These are phyloP conservation scores for Sextonia rubra DNA, from an alignment of 164 flowering plant species.

Conservation along the genomic window DNA sequence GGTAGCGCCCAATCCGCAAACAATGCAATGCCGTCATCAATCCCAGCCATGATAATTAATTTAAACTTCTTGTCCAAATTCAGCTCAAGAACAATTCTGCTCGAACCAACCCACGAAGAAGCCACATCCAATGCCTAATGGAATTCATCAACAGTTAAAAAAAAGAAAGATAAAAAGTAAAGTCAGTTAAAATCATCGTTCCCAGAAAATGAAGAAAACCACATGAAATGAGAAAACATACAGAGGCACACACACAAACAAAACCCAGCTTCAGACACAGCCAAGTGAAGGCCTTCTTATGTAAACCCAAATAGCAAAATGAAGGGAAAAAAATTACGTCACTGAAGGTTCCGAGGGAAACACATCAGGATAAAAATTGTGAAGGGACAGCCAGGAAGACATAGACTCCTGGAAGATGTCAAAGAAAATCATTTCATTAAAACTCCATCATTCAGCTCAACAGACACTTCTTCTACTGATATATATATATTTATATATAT, in stretches of 20 bases:
- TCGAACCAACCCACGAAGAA: background rate
- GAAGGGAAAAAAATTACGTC: background rate
- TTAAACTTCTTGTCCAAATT: constrained; percentile 4
- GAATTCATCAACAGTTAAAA: too few relatives aligned
- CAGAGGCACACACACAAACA: background rate
- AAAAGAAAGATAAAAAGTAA: background rate
- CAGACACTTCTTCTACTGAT: background rate
- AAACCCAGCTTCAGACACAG: background rate
- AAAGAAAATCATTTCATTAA: background rate
- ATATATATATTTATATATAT: background rate
- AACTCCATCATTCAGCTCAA: too few relatives aligned
- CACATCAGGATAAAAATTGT: background rate
- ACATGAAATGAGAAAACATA: background rate
- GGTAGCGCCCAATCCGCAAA: constrained; percentile 62
- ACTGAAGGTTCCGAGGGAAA: background rate
- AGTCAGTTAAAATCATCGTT: background rate
- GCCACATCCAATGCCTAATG: background rate
- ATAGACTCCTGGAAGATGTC: background rate
- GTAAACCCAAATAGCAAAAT: background rate
- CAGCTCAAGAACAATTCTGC: background rate
- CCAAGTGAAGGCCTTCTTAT: background rate
- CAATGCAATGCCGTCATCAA: constrained; percentile 52
- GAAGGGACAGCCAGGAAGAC: background rate
- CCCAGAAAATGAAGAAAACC: background rate
- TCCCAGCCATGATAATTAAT: constrained; percentile 35